These are phyloP conservation scores for Lumnitzera racemosa DNA, from an alignment of 345 rosid genomes.

Conservation along the genomic window DNA sequence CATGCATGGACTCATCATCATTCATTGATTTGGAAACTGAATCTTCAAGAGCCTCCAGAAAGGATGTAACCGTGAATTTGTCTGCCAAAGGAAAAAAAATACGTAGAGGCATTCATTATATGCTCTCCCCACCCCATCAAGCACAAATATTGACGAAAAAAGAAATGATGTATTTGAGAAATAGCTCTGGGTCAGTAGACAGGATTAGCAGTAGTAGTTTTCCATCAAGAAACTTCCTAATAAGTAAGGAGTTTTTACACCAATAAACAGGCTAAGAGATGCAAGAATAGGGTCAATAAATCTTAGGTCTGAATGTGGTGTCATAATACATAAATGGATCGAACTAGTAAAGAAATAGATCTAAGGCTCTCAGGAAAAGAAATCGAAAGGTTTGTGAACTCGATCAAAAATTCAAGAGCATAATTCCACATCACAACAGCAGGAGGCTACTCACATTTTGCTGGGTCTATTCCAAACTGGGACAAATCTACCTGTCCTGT, in stretches of 20 bases:
- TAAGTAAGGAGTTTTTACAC: too few relatives aligned
- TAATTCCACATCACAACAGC: background rate
- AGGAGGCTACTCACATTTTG: constrained; percentile 60
- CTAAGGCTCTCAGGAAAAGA: background rate
- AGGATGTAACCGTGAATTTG: constrained; percentile 74
- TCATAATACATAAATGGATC: too few relatives aligned
- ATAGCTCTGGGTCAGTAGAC: too few relatives aligned
- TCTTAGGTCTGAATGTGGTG: too few relatives aligned
- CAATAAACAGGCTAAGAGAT: too few relatives aligned
- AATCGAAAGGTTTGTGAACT: background rate
- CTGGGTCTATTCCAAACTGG: constrained; percentile 89
- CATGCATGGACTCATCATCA: constrained; percentile 26
- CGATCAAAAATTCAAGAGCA: too few relatives aligned
- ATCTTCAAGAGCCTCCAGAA: constrained; percentile 97
- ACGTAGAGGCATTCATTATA: background rate
- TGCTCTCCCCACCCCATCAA: background rate
- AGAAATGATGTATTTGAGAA: too few relatives aligned
- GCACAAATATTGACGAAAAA: too few relatives aligned
- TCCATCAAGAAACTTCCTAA: too few relatives aligned
- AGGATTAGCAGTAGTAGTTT: too few relatives aligned
- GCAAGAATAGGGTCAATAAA: too few relatives aligned
- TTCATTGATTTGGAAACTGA: constrained; percentile 37
- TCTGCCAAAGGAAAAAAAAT: constrained; percentile 33
- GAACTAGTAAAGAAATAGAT: too few relatives aligned
- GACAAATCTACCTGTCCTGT: constrained; percentile 94